phyloP scores from a whole-genome alignment of 2,329 filamentous ascomycete species.

The Hypoxylon sp. region DNA sequence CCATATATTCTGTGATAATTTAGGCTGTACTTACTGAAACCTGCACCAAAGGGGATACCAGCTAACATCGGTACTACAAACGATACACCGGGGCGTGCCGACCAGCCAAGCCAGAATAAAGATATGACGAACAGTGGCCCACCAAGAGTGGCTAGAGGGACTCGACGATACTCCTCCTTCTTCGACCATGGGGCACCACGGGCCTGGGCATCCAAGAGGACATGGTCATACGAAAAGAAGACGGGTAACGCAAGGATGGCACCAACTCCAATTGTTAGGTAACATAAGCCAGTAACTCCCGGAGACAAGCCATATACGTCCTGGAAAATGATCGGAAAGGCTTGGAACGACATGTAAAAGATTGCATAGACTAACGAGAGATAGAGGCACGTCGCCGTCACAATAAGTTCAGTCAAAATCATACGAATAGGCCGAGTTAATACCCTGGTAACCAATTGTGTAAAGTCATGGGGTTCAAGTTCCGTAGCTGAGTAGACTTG shows the following conservation, averaged over 20 bases:
- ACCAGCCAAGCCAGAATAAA: conserved; percentile 75
- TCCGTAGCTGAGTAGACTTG: conserved; percentile 73
- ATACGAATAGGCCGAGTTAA: conserved; percentile 80
- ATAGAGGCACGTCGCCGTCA: conserved; percentile 78
- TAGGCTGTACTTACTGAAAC: conserved; percentile 60
- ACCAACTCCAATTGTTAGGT: conserved; percentile 78
- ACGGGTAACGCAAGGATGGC: conserved; percentile 70
- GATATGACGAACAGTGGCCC: conserved; percentile 73
- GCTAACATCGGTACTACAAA: conserved; percentile 72
- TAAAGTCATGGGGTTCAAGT: conserved; percentile 70
- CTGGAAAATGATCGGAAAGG: conserved; percentile 79
- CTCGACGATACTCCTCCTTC: conserved; percentile 76
- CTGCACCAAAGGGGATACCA: conserved; percentile 73
- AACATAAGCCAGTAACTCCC: conserved; percentile 76
- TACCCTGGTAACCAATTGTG: conserved; percentile 76
- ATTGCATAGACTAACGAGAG: conserved; percentile 78
- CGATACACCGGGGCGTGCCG: conserved; percentile 62
- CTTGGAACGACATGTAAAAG: conserved; percentile 82
- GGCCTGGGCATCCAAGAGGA: conserved; percentile 68
- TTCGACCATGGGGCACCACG: conserved; percentile 69
- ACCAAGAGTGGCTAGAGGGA: conserved; percentile 80
- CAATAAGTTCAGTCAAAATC: conserved; percentile 80
- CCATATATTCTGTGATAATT: no score
- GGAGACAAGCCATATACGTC: conserved; percentile 73
- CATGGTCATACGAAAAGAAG: conserved; percentile 76